Evolutionary conservation across 441 rosid species (phyloP).

Genomic region (Melastoma candidum): DNA sequence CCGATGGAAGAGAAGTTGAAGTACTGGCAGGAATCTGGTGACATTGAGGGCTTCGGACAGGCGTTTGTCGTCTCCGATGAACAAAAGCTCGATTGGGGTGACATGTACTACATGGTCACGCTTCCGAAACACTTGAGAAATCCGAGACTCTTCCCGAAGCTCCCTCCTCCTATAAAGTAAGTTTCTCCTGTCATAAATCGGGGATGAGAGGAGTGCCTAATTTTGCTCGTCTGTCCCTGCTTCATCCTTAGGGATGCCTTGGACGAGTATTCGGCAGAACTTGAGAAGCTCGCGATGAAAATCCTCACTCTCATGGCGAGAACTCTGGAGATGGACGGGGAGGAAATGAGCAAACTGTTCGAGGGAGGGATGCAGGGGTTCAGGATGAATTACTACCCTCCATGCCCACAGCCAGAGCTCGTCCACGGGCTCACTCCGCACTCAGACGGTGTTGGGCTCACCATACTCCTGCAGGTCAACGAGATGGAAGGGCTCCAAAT

Average conservation of each 20-base stretch:
- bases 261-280: background rate
- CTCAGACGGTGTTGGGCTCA: conserved; percentile 2
- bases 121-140: conserved; percentile 16
- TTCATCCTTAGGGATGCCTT: background rate
- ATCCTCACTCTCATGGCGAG: background rate
- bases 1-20: conserved; percentile 29
- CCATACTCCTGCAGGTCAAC: conserved; percentile 7
- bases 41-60: conserved; percentile 28
- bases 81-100: conserved; percentile 30
- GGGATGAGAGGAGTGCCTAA: background rate
- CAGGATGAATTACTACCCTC: conserved; percentile 11
- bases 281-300: conserved; percentile 1
- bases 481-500: conserved; percentile 9
- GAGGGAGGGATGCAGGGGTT: conserved; percentile 1
- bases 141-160: conserved; percentile 13
- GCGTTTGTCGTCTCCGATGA: conserved; percentile 23
- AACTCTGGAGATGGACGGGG: background rate
- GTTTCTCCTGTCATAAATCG: background rate
- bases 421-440: conserved; percentile 6
- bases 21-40: conserved; percentile 18
- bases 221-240: too few species aligned
- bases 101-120: conserved; percentile 14
- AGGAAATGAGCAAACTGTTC: conserved; percentile 6
- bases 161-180: conserved; percentile 22
- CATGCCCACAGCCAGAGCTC: conserved; percentile 6